Evolutionary conservation across 2,329 filamentous ascomycete species (phyloP).

Genomic region (Alternaria gansuensis): DNA sequence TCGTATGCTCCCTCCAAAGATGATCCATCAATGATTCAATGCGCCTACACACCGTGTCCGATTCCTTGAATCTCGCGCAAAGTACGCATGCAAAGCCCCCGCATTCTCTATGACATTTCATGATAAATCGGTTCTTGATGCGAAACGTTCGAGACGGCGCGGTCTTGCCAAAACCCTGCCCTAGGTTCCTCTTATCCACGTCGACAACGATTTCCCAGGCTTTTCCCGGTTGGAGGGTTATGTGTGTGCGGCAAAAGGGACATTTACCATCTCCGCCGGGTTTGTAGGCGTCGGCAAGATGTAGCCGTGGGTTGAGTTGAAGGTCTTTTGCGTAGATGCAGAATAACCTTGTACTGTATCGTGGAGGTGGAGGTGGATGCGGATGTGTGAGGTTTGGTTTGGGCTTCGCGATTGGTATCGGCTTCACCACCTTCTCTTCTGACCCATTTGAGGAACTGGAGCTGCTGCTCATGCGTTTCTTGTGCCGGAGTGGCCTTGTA

Average conservation of each 20-base stretch:
- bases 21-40: constrained; percentile 44
- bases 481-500: constrained; percentile 15
- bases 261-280: constrained; percentile 37
- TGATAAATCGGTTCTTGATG: constrained; percentile 42
- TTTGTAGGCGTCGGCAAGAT: constrained; percentile 38
- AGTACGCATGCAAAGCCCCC: constrained; percentile 46
- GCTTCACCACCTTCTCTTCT: constrained; percentile 14
- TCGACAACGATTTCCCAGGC: constrained; percentile 45
- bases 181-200: constrained; percentile 12
- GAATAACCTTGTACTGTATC: constrained; percentile 31
- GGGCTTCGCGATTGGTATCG: neutral
- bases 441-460: constrained; percentile 18
- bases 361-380: constrained; percentile 3
- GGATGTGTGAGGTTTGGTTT: constrained; percentile 9
- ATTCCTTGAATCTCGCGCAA: constrained; percentile 36
- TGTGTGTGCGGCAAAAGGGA: constrained; percentile 39
- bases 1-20: constrained; percentile 46
- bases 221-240: constrained; percentile 34
- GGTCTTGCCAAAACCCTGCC: constrained; percentile 9
- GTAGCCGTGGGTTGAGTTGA: constrained; percentile 32
- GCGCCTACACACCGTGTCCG: constrained; percentile 42
- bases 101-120: constrained; percentile 44
- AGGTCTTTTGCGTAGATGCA: constrained; percentile 47
- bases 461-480: constrained; percentile 19
- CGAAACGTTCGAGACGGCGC: constrained; percentile 34